These are phyloP conservation scores for Wickerhamomyces bovis DNA, from an alignment of 805 yeast species.

Conservation along the genomic window DNA sequence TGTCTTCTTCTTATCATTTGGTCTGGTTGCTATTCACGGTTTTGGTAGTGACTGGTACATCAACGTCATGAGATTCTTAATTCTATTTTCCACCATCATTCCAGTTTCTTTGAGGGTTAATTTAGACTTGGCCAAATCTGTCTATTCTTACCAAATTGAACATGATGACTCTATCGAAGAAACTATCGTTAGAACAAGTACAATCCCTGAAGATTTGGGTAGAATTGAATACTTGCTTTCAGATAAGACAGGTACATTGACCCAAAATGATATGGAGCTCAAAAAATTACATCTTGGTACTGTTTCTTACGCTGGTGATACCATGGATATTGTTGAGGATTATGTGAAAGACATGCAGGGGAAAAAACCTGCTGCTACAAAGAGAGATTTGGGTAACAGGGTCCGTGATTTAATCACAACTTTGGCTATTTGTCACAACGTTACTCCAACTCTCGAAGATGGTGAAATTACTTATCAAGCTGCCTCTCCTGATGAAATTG, in stretches of 20 bases:
- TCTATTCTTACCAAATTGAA: slow-evolving; percentile 92
- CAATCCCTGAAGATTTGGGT: slow-evolving; percentile 97
- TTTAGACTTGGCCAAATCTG: slow-evolving; percentile 90
- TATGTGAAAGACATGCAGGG: slow-evolving; percentile 38
- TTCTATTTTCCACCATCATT: slow-evolving; percentile 88
- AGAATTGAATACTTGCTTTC: slow-evolving; percentile 87
- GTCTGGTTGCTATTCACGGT: slow-evolving; percentile 77
- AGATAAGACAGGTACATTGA: slow-evolving; percentile 95
- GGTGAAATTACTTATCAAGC: slow-evolving; percentile 84
- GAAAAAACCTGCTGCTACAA: slow-evolving; percentile 26
- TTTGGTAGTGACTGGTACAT: slow-evolving; percentile 77
- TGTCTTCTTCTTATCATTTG: slow-evolving; percentile 72
- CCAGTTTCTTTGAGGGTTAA: slow-evolving; percentile 95
- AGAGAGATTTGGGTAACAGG: slow-evolving; percentile 66
- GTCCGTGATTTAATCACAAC: slow-evolving; percentile 79
- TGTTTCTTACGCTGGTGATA: slow-evolving; percentile 86
- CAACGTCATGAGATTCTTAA: slow-evolving; percentile 84
- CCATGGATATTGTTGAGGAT: slow-evolving; percentile 81
- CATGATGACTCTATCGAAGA: slow-evolving; percentile 76
- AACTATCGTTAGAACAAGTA: slow-evolving; percentile 92
- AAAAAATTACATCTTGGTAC: slow-evolving; percentile 89
- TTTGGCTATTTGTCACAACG: slow-evolving; percentile 93
- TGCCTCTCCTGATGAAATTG: slow-evolving; percentile 97
- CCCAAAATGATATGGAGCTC: slow-evolving; percentile 97
- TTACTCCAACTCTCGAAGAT: slow-evolving; percentile 85